phyloP scores from a whole-genome alignment of 2,329 filamentous ascomycete species.

The Verticillium alfalfae region DNA sequence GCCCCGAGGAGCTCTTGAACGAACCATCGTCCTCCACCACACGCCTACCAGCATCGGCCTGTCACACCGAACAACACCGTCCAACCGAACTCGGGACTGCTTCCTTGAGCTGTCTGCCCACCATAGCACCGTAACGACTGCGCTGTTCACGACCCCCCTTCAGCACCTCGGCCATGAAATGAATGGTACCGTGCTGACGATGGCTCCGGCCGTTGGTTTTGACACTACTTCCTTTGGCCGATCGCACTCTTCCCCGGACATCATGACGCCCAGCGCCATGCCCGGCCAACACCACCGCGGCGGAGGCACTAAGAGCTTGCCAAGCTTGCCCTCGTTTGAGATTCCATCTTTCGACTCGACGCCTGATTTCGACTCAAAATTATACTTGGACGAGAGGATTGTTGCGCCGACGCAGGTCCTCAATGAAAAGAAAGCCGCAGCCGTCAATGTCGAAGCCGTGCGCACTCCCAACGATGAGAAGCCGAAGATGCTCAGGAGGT shows the following conservation, averaged over 20 bases:
- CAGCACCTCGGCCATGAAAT: slow-evolving; percentile 22
- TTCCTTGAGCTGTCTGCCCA: not conserved
- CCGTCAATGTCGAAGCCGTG: slow-evolving; percentile 2
- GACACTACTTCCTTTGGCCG: slow-evolving; percentile 22
- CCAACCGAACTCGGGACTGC: not conserved
- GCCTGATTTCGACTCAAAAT: slow-evolving; percentile 40
- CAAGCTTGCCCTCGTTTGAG: slow-evolving; percentile 38
- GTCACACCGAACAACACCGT: not conserved
- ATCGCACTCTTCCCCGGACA: slow-evolving; percentile 26
- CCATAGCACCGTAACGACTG: not conserved
- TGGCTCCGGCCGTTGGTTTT: slow-evolving; percentile 27
- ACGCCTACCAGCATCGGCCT: not conserved
- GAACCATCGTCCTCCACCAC: not conserved
- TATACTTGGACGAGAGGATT: slow-evolving; percentile 26
- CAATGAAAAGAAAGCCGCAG: not conserved
- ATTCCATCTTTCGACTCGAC: slow-evolving; percentile 48
- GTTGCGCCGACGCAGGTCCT: not conserved
- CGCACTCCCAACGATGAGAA: slow-evolving; percentile 19
- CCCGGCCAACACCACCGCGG: slow-evolving; percentile 12
- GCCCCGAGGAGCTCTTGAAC: not conserved
- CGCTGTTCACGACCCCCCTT: not conserved
- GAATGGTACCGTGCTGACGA: slow-evolving; percentile 28
- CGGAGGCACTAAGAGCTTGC: slow-evolving; percentile 21
- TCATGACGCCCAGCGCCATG: slow-evolving; percentile 15
- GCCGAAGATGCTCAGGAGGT: slow-evolving; percentile 30